Conservation (phyloP, 1,139 yeast genomes). For the Hansenula lynferdii region DNA sequence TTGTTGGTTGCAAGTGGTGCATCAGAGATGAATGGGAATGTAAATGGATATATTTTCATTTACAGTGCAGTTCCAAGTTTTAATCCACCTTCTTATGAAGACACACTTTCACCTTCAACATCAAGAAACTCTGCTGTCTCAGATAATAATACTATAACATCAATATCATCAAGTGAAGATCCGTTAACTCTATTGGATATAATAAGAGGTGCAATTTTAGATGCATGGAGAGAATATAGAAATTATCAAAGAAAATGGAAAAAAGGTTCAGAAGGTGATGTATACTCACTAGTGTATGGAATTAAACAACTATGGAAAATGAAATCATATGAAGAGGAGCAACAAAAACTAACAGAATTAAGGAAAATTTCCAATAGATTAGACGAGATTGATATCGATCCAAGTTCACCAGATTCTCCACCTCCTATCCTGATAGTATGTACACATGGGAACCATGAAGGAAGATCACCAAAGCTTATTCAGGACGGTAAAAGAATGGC, state of each 20-base stretch:
- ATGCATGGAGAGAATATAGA: conserved; percentile 70
- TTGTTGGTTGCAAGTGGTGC: conserved; percentile 74
- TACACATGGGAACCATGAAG: conserved; percentile 50
- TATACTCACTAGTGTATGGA: conserved; percentile 53
- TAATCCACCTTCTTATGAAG: conserved; percentile 24
- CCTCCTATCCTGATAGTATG: conserved; percentile 70
- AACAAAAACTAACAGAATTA: conserved; percentile 15
- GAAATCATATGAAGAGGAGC: conserved; percentile 22
- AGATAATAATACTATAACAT: background rate
- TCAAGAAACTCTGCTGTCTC: conserved; percentile 4
- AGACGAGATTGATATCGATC: conserved; percentile 32
- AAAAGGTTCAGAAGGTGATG: conserved; percentile 60
- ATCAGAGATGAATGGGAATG: conserved; percentile 64
- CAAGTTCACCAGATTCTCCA: conserved; percentile 43
- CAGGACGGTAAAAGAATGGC: conserved; percentile 55
- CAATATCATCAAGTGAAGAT: conserved; percentile 14
- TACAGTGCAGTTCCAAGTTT: conserved; percentile 58
- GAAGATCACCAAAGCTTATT: conserved; percentile 54
- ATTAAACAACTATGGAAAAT: conserved; percentile 54
- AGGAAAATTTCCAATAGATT: conserved; percentile 19
- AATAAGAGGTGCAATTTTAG: conserved; percentile 51
- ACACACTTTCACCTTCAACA: conserved; percentile 9
- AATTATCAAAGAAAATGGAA: conserved; percentile 52
- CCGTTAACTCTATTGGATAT: conserved; percentile 43
- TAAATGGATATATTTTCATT: conserved; percentile 69